Conservation (phyloP, 2,329 filamentous ascomycete species). For the Aspergillus quadrilineatus region DNA sequence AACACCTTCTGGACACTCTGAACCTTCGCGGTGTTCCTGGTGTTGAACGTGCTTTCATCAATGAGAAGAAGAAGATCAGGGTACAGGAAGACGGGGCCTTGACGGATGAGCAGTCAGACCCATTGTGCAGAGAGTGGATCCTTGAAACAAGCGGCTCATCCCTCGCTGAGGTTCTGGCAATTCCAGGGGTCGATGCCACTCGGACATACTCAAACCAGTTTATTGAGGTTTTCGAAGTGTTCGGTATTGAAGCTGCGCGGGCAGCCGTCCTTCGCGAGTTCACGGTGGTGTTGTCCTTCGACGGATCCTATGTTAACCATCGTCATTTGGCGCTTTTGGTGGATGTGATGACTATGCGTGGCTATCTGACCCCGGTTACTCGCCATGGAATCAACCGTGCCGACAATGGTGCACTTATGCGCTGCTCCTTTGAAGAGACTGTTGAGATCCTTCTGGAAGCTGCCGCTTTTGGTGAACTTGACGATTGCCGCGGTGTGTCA, state of each 20-base stretch:
- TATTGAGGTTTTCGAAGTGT: conserved; percentile 89
- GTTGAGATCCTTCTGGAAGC: conserved; percentile 97
- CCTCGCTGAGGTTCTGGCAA: conserved; percentile 76
- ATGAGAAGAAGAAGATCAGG: conserved; percentile 71
- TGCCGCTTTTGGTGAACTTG: conserved; percentile 88
- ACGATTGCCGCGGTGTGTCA: conserved; percentile 96
- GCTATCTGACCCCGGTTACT: conserved; percentile 91
- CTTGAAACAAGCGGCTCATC: conserved; percentile 91
- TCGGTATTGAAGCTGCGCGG: conserved; percentile 93
- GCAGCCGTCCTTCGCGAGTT: conserved; percentile 83
- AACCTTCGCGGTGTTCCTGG: conserved; percentile 87
- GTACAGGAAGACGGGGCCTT: conserved; percentile 69
- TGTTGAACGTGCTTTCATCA: conserved; percentile 90
- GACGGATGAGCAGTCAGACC: conserved; percentile 69
- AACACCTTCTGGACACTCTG: conserved; percentile 85
- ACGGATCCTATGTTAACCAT: conserved; percentile 99
- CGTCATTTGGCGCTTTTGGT: conserved; percentile 92
- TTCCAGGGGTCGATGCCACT: conserved; percentile 81
- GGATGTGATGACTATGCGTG: conserved; percentile 96
- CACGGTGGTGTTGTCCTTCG: conserved; percentile 90
- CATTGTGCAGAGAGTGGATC: conserved; percentile 85
- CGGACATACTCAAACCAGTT: conserved; percentile 95
- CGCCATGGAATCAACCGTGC: conserved; percentile 98
- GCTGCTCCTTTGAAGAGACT: conserved; percentile 98
- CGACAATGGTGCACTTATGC: conserved; percentile 97